Base-by-base conservation (phyloP, 495 filamentous ascomycete species). In the Aspergillus wentii region DNA sequence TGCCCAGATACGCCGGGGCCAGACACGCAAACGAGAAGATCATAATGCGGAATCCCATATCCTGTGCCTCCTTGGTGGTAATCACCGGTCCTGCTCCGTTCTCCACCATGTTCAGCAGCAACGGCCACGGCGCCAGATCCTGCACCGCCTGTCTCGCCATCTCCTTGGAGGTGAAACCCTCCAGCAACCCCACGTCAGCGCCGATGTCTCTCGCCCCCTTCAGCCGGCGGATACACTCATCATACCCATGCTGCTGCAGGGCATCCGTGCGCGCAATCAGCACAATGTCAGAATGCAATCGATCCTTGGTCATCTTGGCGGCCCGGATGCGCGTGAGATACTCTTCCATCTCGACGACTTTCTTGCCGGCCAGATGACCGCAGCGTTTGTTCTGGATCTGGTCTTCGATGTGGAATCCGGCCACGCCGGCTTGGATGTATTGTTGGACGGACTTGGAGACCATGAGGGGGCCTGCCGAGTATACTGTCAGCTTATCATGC, bases 241-340 rank as follows among this genome's bases (percentile, higher is more conserved):
- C 74, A 35, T 72, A 81, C 1, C 78, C 76, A 11, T 52, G 54
- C 5, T 48, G 45, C 54, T 77, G 74, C 22, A 75, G 54, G 3
- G 76, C 71, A 39, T 82, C 78, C 0, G 78, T 82, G n/a, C 78
- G 64, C 21, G 78, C 79, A 41, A 83, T 80, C 25, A 83, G 57
- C 5, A 80, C 69, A 36, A 82, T 74, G 33, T 79, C 75, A 2
- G 55, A 59, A 4, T 44, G 55, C 19, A 66, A 46, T 14, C 57
- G 32, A 27, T 62, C 52, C 32, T 54, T 47, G 5, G 61, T 64
- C 31, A 43, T 44, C 22, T 55, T 51, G 2, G 62, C 62, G 5
- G 68, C 67, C 6, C 59, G 59, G 48, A 82, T 75, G 7, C 79
- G 69, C 9, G 60, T 54, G 16, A 63, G 46, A 48, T 64, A 82